Evolutionary conservation across 2,329 filamentous ascomycete species (phyloP).

Genomic region (Cladophialophora yegresii): DNA sequence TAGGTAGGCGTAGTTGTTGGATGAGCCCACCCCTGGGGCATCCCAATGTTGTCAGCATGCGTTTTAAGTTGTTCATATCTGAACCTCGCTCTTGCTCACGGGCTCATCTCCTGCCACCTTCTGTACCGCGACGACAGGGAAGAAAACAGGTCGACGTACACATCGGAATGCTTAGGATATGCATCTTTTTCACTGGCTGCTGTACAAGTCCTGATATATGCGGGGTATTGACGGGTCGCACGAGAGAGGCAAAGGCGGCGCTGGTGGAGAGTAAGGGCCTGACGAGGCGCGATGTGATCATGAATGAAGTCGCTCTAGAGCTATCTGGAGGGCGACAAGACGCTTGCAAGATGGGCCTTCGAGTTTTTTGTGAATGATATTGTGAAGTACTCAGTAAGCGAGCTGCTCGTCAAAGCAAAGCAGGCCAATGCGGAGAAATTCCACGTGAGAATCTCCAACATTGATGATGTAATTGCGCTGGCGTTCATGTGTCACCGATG

Average conservation of each 20-base stretch:
- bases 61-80: slow-evolving; percentile 26
- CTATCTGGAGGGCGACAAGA: background rate
- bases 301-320: slow-evolving; percentile 14
- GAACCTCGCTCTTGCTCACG: background rate
- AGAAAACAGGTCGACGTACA: slow-evolving; percentile 44
- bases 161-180: slow-evolving; percentile 57
- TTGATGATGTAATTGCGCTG: background rate
- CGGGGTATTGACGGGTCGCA: slow-evolving; percentile 30
- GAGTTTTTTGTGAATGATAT: background rate
- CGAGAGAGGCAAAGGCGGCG: slow-evolving; percentile 23
- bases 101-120: background rate
- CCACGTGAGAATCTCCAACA: background rate
- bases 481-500: too few species aligned
- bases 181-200: slow-evolving; percentile 43
- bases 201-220: slow-evolving; percentile 16
- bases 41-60: background rate
- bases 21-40: slow-evolving; percentile 40
- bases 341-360: background rate
- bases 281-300: slow-evolving; percentile 31
- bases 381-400: background rate
- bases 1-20: slow-evolving; percentile 57
- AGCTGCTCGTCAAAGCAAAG: background rate
- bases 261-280: slow-evolving; percentile 29
- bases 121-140: background rate
- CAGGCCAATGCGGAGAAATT: slow-evolving; percentile 1